Percentiles rank a stretch among this genome's conserved stretches.
Evolutionary conservation across 179 eudicot species (phyloP).

Genomic region (Pouteria campechiana): DNA sequence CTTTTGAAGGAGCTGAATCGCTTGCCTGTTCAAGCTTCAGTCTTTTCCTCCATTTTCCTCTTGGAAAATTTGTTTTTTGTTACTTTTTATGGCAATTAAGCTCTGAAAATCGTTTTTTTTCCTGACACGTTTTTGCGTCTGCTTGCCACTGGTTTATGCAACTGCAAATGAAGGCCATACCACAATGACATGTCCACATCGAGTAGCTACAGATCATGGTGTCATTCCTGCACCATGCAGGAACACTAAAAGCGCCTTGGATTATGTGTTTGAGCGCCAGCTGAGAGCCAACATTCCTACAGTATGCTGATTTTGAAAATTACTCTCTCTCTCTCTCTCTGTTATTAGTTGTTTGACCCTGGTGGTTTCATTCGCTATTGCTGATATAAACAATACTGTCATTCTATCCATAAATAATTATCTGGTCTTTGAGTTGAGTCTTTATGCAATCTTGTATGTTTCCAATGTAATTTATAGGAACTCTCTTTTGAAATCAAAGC

Average conservation of each 20-base stretch:
- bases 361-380: too few relatives aligned
- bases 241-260: slow-evolving; percentile 37
- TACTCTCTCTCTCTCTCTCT: neutral
- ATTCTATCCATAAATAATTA: too few relatives aligned
- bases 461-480: too few relatives aligned
- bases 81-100: too few relatives aligned
- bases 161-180: slow-evolving; percentile 69
- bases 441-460: too few relatives aligned
- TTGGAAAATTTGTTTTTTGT: neutral
- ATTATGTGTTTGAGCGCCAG: slow-evolving; percentile 73
- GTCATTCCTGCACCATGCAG: slow-evolving; percentile 68
- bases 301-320: slow-evolving; percentile 25
- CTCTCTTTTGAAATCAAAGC: too few relatives aligned
- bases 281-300: slow-evolving; percentile 46
- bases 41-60: neutral
- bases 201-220: slow-evolving; percentile 77
- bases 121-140: too few relatives aligned
- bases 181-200: slow-evolving; percentile 81
- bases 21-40: too few relatives aligned
- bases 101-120: too few relatives aligned
- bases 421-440: neutral
- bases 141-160: too few relatives aligned
- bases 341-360: neutral
- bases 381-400: too few relatives aligned
- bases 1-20: too few relatives aligned